Evolutionary conservation across 371 early-diverging fungal species (phyloP).

Genomic region (Saksenaea oblongispora): DNA sequence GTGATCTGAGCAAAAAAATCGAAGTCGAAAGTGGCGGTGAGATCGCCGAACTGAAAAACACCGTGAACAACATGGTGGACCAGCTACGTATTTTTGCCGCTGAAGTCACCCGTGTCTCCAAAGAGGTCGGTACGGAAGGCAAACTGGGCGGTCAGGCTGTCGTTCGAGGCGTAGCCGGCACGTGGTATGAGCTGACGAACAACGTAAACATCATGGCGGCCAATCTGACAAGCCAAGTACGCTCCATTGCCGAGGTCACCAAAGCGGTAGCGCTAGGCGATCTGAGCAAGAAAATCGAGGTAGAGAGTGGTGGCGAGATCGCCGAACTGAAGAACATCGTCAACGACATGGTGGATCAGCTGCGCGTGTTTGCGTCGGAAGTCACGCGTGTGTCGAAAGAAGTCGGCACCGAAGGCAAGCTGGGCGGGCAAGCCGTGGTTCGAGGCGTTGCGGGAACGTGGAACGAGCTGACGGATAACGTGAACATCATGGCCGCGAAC

Average conservation of each 20-base stretch:
- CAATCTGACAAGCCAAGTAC: conserved; percentile 16
- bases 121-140: conserved; percentile 37
- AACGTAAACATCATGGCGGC: conserved; percentile 47
- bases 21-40: conserved; percentile 18
- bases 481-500: conserved; percentile 31
- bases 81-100: background rate
- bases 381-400: conserved; percentile 14
- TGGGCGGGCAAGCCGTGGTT: conserved; percentile 36
- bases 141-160: conserved; percentile 37
- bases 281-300: conserved; percentile 31
- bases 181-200: conserved; percentile 61
- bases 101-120: conserved; percentile 39
- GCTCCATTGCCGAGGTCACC: conserved; percentile 39
- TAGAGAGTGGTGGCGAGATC: conserved; percentile 43
- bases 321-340: conserved; percentile 16
- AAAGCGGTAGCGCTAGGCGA: conserved; percentile 46
- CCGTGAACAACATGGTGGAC: conserved; percentile 11
- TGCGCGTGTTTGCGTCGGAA: conserved; percentile 12
- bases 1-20: conserved; percentile 21
- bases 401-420: conserved; percentile 27
- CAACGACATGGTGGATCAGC: conserved; percentile 12
- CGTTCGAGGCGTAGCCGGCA: conserved; percentile 54
- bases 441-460: conserved; percentile 39
- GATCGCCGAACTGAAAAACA: conserved; percentile 16
- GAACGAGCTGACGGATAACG: conserved; percentile 39